These are phyloP conservation scores for Leptomonas pyrrhocoris DNA, from an alignment of 208 protist species.

Conservation along the genomic window DNA sequence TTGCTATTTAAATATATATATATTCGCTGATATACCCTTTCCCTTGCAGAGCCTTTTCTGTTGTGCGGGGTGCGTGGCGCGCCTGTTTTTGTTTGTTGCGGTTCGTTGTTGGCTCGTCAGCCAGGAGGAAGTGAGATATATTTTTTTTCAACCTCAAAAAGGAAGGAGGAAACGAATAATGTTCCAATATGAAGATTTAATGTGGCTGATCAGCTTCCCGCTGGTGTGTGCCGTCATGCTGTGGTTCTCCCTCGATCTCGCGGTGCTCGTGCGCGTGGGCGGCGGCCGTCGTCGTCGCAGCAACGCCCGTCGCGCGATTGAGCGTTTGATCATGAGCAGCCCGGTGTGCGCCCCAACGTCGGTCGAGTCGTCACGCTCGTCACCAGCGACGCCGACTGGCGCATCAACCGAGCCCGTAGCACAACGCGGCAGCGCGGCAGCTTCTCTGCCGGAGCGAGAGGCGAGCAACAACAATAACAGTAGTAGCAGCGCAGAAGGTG, in stretches of 20 bases:
- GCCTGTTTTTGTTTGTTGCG: background rate
- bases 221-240: constrained; percentile 51
- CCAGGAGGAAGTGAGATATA: background rate
- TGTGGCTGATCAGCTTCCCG: constrained; percentile 66
- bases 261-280: constrained; percentile 67
- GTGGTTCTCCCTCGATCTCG: constrained; percentile 65
- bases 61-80: background rate
- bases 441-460: background rate
- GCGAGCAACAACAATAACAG: background rate
- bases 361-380: constrained; percentile 15
- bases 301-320: constrained; percentile 46
- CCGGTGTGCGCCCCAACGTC: constrained; percentile 13
- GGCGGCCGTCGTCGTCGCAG: constrained; percentile 51
- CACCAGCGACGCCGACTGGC: background rate
- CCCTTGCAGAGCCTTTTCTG: no score
- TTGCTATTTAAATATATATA: no score
- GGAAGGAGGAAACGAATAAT: constrained; percentile 25
- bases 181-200: constrained; percentile 63
- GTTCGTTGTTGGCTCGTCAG: background rate
- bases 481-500: background rate
- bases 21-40: no score
- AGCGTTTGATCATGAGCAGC: constrained; percentile 37
- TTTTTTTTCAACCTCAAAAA: background rate
- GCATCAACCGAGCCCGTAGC: background rate
- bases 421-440: background rate